These are phyloP conservation scores for Clarireedia sp. DNA, from an alignment of 2,329 filamentous ascomycete genomes.

Conservation along the genomic window DNA sequence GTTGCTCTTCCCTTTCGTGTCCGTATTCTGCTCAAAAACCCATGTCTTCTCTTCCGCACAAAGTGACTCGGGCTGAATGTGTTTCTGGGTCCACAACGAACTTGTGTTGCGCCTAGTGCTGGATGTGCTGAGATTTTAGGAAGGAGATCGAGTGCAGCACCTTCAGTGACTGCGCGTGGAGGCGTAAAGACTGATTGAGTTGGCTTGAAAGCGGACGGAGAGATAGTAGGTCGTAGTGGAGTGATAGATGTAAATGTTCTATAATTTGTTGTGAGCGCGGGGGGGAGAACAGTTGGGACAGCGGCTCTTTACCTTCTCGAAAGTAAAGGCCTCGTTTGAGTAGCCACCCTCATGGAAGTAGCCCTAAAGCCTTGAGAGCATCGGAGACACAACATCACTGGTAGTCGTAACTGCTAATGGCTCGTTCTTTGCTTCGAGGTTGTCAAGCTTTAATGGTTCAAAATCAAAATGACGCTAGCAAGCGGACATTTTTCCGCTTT, in stretches of 20 bases:
- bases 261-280: slow-evolving; percentile 1
- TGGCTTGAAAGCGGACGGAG: slow-evolving; percentile 13
- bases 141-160: slow-evolving; percentile 21
- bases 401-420: neutral
- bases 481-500: slow-evolving; percentile 15
- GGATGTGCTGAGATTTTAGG: slow-evolving; percentile 28
- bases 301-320: slow-evolving; percentile 17
- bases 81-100: slow-evolving; percentile 29
- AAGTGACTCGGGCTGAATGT: slow-evolving; percentile 31
- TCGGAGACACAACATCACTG: slow-evolving; percentile 27
- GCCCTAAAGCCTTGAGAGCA: slow-evolving; percentile 21
- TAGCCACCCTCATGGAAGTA: slow-evolving; percentile 9
- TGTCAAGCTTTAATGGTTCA: neutral
- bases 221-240: slow-evolving; percentile 23
- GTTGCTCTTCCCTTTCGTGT: slow-evolving; percentile 29
- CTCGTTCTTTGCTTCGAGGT: slow-evolving; percentile 4
- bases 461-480: slow-evolving; percentile 17
- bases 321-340: slow-evolving; percentile 6
- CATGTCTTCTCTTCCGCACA: slow-evolving; percentile 31
- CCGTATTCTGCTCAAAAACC: slow-evolving; percentile 28
- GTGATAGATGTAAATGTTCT: slow-evolving; percentile 29
- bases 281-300: neutral
- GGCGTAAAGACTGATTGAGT: neutral
- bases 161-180: neutral
- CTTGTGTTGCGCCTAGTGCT: slow-evolving; percentile 24